phyloP scores from a whole-genome alignment of 306 rosid species.

The Prosopis cineraria region DNA sequence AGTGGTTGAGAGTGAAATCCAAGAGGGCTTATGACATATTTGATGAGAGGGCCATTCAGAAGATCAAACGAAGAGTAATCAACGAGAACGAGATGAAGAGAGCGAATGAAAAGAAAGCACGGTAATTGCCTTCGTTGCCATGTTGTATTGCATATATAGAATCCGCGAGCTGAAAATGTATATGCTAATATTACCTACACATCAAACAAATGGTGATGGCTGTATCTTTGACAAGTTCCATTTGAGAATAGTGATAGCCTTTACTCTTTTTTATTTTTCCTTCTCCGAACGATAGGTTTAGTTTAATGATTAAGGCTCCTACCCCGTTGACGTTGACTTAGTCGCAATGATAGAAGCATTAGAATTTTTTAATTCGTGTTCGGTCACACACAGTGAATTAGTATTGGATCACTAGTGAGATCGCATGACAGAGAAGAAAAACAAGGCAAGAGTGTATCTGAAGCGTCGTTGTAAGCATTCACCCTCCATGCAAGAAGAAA shows the following conservation, averaged over 20 bases:
- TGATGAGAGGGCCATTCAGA: slow-evolving; percentile 57
- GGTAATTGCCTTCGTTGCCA: slow-evolving; percentile 24
- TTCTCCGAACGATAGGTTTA: background rate
- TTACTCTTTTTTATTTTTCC: background rate
- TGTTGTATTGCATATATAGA: background rate
- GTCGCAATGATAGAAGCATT: background rate
- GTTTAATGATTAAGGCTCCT: background rate
- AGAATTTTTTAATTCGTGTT: background rate
- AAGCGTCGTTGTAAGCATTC: background rate
- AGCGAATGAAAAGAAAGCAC: slow-evolving; percentile 54
- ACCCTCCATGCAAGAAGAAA: too few species aligned
- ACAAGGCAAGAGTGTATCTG: background rate
- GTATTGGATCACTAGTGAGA: background rate
- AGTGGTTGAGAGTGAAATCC: slow-evolving; percentile 44
- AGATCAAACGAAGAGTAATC: slow-evolving; percentile 38
- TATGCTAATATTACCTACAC: background rate
- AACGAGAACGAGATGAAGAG: slow-evolving; percentile 5
- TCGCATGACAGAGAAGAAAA: background rate
- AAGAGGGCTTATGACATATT: slow-evolving; percentile 44
- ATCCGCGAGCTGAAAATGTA: background rate
- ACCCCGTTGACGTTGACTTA: background rate
- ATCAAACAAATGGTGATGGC: background rate
- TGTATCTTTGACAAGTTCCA: background rate
- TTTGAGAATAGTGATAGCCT: background rate
- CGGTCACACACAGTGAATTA: background rate